Base-by-base conservation (phyloP, 1,284 basidiomycete species). In the Ganoderma sinense region DNA sequence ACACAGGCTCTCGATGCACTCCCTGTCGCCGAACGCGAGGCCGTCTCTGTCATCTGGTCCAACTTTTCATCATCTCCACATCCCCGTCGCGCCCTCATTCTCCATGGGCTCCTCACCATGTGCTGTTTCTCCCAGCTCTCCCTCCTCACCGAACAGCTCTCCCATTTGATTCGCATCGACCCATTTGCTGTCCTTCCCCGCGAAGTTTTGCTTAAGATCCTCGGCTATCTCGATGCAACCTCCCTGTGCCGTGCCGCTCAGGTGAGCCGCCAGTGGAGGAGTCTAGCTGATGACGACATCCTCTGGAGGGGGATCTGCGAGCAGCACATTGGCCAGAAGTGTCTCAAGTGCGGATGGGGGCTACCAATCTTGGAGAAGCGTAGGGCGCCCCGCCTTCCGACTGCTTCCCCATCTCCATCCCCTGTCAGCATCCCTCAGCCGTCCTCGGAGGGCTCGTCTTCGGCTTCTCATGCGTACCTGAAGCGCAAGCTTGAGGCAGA, bases 81-180 rank as follows among this genome's bases (percentile, higher is more conserved):
- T 77, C 90, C 93, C 13, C 91, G 95, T 43, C 90, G 97, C 53
- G 94, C 95, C 53, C 89, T 99, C 78, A 99, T 99, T 78, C 91
- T 99, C 60, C 96, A 96, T 78, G 97, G 97, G 40, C 89, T 99
- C 70, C 91, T 99, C 75, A 99, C 98, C n/a, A 99, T 99, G 95
- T 99, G 97, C 82, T 99, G 97, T 83, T 99, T 98, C 84, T 96
- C 96, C 51, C 97, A 99, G 78, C 91, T 99, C n/a, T 98, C 97
- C 29, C 93, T 99, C 67, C 91, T 99, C 62, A 94, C 96, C 18
- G 95, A 98, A 72, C 94, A 97, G 69, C 92, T 99, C 68, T 87
- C 91, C 31, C 91, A 95, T 74, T 92, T 98, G 72, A 98, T 98
- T 80, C 93, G 97, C 72, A 93, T 98, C 79, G 98, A 99, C 81